phyloP scores from a whole-genome alignment of 2,329 filamentous ascomycete species.

The Curvularia verruculosa region DNA sequence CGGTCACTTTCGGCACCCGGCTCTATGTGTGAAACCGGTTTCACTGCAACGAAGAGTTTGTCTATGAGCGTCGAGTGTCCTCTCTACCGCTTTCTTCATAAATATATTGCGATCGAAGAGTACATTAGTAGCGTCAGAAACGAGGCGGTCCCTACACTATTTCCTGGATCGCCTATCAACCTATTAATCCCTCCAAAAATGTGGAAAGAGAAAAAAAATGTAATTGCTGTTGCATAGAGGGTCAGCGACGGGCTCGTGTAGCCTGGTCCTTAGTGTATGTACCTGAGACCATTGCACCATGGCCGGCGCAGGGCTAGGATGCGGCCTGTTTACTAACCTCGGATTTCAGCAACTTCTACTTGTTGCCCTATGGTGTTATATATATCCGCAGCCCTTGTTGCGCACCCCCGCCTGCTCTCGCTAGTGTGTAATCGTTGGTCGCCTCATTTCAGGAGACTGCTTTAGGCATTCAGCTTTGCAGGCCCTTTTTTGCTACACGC shows the following conservation, averaged over 20 bases:
- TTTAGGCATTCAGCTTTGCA: background rate
- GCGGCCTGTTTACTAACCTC: background rate
- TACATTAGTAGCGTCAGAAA: background rate
- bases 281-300: background rate
- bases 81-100: no score
- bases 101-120: background rate
- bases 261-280: background rate
- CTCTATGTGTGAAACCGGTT: background rate
- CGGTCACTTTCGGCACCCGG: background rate
- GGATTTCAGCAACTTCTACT: background rate
- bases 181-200: no score
- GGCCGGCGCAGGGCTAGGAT: slow-evolving; percentile 1
- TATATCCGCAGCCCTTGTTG: background rate
- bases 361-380: no score
- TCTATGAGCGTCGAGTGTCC: no score
- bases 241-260: slow-evolving; percentile 1
- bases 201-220: no score
- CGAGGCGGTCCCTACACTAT: background rate
- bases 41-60: background rate
- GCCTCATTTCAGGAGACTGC: background rate
- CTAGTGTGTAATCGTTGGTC: background rate
- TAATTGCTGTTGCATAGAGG: slow-evolving; percentile 1
- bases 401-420: background rate
- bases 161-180: background rate
- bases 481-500: background rate